phyloP scores from a whole-genome alignment of 495 filamentous ascomycete species.

The Neurospora tetraspora region DNA sequence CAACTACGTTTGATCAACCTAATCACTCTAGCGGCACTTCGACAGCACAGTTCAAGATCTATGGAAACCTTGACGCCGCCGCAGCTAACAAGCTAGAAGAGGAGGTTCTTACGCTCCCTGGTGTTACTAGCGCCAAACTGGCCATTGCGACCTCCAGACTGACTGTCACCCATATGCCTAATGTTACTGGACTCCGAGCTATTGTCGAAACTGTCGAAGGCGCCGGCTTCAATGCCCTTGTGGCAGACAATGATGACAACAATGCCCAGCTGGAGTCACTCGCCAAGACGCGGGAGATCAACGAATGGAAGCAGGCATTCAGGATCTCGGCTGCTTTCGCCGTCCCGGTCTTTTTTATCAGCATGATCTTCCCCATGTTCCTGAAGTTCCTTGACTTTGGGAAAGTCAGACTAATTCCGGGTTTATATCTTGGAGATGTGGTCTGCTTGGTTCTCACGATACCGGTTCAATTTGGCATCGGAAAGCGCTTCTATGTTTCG shows the following conservation, averaged over 20 bases:
- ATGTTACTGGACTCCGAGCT: constrained; percentile 63
- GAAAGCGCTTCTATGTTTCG: constrained; percentile 80
- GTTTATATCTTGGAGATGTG: constrained; percentile 80
- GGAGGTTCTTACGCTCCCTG: constrained; percentile 51
- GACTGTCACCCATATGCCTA: constrained; percentile 58
- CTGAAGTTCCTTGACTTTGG: constrained; percentile 66
- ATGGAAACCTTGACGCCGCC: constrained; percentile 60
- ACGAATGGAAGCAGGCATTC: constrained; percentile 81
- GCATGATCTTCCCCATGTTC: constrained; percentile 83
- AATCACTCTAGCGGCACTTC: constrained; percentile 40
- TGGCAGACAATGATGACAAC: constrained; percentile 88
- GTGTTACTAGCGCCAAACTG: constrained; percentile 63
- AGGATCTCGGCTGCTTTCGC: constrained; percentile 66
- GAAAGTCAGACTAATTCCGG: constrained; percentile 50
- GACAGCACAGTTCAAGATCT: constrained; percentile 68
- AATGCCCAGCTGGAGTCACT: constrained; percentile 94
- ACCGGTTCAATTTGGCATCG: constrained; percentile 94
- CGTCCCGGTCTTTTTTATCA: constrained; percentile 82
- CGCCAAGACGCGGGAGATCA: constrained; percentile 91
- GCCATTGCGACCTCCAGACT: constrained; percentile 58
- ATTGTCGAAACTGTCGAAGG: constrained; percentile 76
- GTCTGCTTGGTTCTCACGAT: constrained; percentile 74
- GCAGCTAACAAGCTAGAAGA: constrained; percentile 65
- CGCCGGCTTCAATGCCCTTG: constrained; percentile 73
- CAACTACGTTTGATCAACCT: constrained; percentile 37